Base-by-base conservation (phyloP, 176 grass and related monocot species). In the Chloris gayana region DNA sequence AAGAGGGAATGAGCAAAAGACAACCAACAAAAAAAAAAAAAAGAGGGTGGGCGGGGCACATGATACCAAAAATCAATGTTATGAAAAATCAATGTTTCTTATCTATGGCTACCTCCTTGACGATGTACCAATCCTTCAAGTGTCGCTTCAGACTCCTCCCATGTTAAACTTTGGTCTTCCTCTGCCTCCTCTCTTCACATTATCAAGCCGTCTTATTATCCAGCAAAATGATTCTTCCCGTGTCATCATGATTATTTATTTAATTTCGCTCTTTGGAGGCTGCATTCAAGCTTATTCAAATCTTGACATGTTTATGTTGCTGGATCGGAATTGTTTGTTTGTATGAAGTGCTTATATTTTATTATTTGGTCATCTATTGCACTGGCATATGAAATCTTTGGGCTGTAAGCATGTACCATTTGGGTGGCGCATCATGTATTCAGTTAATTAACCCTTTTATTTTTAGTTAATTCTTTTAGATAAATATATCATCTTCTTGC, bases 401-500 rank as follows among this genome's bases (percentile, higher is more conserved):
- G 58, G 58, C 25, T 58, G 22, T 25, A 58, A 58, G 8, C 9
- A 4, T 60, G 57, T 13, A 60, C 24, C 24, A 4, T 60, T 25
- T 60, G 57, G 10, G 57, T 26, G 57, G 57, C 26, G 57, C n/a
- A 59, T 59, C 57, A 62, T 30, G 26, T 61, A 61, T 29, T 0
- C 12, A 9, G 39, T 77, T 47, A 41, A 49, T 77, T 77, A 62
- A 27, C 10, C 9, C 4, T 37, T 45, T 64, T 33, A 17, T 39
- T 76, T 83, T 76, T 51, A 75, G 82, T 77, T 54, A 81, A 30
- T 61, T 39, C 47, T 58, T 64, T 22, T 82, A 50, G 71, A 24
- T 59, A 67, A 70, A 61, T 59, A 22, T 78, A 68, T 86, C 64
- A 62, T 86, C 54, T 46, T 85, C 59, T 62, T 80, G 67, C 88